phyloP scores from a whole-genome alignment of 2,329 filamentous ascomycete species.

The Ceratocystis cacaofunesta region DNA sequence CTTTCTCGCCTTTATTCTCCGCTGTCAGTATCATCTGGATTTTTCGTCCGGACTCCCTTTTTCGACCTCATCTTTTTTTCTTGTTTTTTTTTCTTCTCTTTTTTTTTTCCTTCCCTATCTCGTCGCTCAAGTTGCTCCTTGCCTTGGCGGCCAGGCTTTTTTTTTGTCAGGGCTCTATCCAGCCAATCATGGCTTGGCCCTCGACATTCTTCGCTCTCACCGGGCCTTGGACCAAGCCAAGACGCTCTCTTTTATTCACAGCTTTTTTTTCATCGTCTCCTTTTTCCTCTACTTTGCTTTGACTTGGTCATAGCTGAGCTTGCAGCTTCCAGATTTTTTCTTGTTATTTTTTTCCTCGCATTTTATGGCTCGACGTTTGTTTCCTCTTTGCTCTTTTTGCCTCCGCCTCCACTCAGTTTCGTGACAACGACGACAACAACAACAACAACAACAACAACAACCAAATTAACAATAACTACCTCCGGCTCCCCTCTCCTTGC shows the following conservation, averaged over 20 bases:
- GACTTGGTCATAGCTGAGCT: slow-evolving; percentile 5
- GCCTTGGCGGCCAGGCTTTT: background rate
- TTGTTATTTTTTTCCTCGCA: background rate
- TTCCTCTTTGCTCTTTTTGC: background rate
- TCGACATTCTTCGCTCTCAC: too few relatives aligned
- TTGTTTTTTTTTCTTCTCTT: background rate
- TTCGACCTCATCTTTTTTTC: background rate
- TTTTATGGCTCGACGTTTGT: slow-evolving; percentile 1
- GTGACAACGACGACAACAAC: background rate
- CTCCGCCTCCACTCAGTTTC: background rate
- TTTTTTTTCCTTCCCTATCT: background rate
- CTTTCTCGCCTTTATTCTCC: too few relatives aligned
- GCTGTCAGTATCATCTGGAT: too few relatives aligned
- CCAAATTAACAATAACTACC: background rate
- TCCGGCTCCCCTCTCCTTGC: background rate
- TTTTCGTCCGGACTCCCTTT: too few relatives aligned
- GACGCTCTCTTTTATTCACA: background rate
- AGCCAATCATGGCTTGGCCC: background rate
- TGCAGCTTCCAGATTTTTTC: background rate
- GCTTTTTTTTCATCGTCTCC: background rate
- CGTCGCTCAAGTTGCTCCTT: background rate
- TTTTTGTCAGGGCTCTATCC: background rate
- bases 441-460: background rate
- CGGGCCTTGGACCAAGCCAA: too few relatives aligned
- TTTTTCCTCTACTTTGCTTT: background rate